Base-by-base conservation (phyloP, 306 rosid genomes). In the Trifolium dubium region DNA sequence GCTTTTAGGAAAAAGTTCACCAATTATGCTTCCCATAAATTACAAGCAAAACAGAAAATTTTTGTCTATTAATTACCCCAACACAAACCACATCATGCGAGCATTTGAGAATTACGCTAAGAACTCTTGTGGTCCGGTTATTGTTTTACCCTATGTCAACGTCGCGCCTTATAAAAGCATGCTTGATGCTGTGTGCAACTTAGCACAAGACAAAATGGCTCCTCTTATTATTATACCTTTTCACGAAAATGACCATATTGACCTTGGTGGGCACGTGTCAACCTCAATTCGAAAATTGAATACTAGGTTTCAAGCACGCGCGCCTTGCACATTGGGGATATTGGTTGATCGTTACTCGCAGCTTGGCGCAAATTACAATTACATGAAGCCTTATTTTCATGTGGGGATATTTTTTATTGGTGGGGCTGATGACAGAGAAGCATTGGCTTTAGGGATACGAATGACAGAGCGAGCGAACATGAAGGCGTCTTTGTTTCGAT, bases 351-450 rank as follows among this genome's bases (percentile, higher is more conserved):
- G 84, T 54, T 49, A 75, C 40, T 80, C 84, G 0, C 43, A 55
- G 9, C 53, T 40, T 0, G n/a, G 69, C 10, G 5, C 4, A 8
- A 54, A 0, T 18, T 4, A 10, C 1, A 56, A 43, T 4, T 5
- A 30, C 3, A 1, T 50, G 1, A 47, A 59, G 1, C 0, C 43
- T 10, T 64, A 55, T 15, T 75, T 78, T 77, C 75, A 82, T 13
- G 86, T 89, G 2, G 89, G 73, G 0, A 23, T 80, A 0, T 75
- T 91, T 35, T 91, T 89, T 29, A 5, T 85, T 0, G 94, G 97
- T 1, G 92, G 97, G 6, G 4, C 77, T 0, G 90, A 91, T 4
- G 92, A 91, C 14, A 76, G 90, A 2, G 92, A 89, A 79, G 88
- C 88, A 0, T 14, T 91, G 31, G 85, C 94, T 0, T 77, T 80